Base-by-base conservation (phyloP, 805 yeast genomes). In the Jamesozyma hellenica region DNA sequence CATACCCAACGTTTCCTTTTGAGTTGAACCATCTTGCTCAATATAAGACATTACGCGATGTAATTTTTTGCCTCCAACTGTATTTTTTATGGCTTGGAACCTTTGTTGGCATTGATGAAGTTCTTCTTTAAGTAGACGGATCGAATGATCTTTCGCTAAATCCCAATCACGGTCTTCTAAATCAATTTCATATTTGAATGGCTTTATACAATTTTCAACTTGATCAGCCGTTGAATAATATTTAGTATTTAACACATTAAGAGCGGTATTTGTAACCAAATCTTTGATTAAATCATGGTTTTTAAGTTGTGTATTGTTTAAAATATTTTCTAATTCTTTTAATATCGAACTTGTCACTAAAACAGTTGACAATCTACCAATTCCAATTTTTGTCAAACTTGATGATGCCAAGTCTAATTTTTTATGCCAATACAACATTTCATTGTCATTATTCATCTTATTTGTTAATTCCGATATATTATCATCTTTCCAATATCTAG, bases 191-290 rank as follows among this genome's bases (percentile, higher is more conserved):
- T 90, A 92, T 64, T 92, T 92, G 66, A 82, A 92, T 2, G 99
- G 99, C 59, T 92, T 92, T 53, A 92, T 90, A 64, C 97, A 88
- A 61, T 94, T 92, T 55, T 92, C 99, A 6, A 92, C 97, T 60
- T 92, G 99, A 59, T 94, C 99, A 0, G 98, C 94, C 0, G 98
- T 90, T 1, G 95, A 80, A 47, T 79, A 84, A 57, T 74, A 92
- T 47, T 90, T 77, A 21, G 82, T 65, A 46, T 79, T 79, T 45
- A 92, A 67, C 6, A 92, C 95, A 18, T 78, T 67, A 26, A 74
- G 71, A 0, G 96, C 94, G 2, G 96, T 94, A 31, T 86, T 94
- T 39, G 73, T 75, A 9, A 92, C 87, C 3, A 85, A 79, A 32
- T 76, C 74, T 49, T 77, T 77, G 3, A 94, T 94, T 61, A 82